A percentile compares a stretch with the other conserved stretches of the same genome.
These are phyloP conservation scores for Penicillium psychrofluorescens DNA, from an alignment of 495 filamentous ascomycete species.

Conservation along the genomic window DNA sequence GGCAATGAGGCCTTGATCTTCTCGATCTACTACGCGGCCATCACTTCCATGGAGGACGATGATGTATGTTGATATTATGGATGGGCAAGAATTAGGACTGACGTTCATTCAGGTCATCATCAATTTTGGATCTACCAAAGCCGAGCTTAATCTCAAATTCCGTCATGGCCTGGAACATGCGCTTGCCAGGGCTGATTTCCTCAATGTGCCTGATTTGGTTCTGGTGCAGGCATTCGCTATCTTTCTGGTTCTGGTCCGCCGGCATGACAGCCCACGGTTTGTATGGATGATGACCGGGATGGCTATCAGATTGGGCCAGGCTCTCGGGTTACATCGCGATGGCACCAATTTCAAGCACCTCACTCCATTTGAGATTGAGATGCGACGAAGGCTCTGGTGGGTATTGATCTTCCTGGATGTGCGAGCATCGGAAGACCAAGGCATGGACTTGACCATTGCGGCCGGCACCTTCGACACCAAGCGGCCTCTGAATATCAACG, in stretches of 20 bases:
- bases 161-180: conserved; percentile 48
- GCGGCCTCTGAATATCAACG: conserved; percentile 69
- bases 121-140: conserved; percentile 44
- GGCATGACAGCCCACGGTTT: conserved; percentile 41
- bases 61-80: conserved; percentile 20
- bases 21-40: conserved; percentile 52
- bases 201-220: conserved; percentile 25
- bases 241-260: conserved; percentile 40
- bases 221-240: conserved; percentile 43
- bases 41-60: conserved; percentile 51
- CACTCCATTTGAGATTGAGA: conserved; percentile 59
- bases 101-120: conserved; percentile 23
- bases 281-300: conserved; percentile 58
- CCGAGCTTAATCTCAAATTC: conserved; percentile 43
- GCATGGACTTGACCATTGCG: conserved; percentile 53
- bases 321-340: conserved; percentile 71
- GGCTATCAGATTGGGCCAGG: conserved; percentile 66
- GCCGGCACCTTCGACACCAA: conserved; percentile 63
- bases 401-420: conserved; percentile 69
- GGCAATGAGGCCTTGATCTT: conserved; percentile 52
- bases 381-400: conserved; percentile 72
- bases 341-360: conserved; percentile 49
- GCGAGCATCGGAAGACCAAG: conserved; percentile 68
- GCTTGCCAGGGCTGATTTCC: conserved; percentile 48
- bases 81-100: no score